Evolutionary conservation across 805 yeast genomes (phyloP).

Genomic region (Metschnikowia reukaufii): DNA sequence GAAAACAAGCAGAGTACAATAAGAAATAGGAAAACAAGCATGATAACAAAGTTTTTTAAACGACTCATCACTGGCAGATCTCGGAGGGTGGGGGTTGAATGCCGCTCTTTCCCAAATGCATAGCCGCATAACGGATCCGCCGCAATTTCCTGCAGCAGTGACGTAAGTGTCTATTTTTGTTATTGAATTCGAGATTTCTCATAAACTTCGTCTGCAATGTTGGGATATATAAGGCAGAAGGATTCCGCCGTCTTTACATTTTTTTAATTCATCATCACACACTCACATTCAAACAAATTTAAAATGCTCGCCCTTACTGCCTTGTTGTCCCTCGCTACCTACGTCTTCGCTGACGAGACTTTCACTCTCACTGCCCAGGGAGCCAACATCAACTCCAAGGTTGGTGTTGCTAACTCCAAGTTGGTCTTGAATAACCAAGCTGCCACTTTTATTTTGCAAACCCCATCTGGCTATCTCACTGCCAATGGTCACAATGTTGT

Average conservation of each 20-base stretch:
- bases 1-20: too few species aligned
- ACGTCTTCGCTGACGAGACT: slow-evolving; percentile 32
- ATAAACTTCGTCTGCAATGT: neutral
- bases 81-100: too few species aligned
- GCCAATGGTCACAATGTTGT: slow-evolving; percentile 24
- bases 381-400: slow-evolving; percentile 22
- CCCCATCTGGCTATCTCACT: slow-evolving; percentile 32
- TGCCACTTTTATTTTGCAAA: slow-evolving; percentile 26
- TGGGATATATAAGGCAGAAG: neutral
- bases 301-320: slow-evolving; percentile 17
- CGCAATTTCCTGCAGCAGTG: neutral
- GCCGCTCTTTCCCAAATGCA: too few species aligned
- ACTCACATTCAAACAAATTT: neutral
- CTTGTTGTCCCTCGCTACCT: slow-evolving; percentile 26
- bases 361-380: slow-evolving; percentile 32
- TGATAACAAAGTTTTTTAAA: too few species aligned
- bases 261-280: neutral
- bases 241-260: neutral
- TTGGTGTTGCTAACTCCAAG: slow-evolving; percentile 17
- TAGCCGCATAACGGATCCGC: too few species aligned
- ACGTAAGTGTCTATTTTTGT: neutral
- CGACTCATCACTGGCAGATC: too few species aligned
- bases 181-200: neutral
- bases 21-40: too few species aligned
- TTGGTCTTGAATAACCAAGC: slow-evolving; percentile 17